Percentiles rank a stretch among this genome's conserved stretches.
Conservation (phyloP, 2,329 filamentous ascomycete genomes). For the Aureobasidium subglaciale region DNA sequence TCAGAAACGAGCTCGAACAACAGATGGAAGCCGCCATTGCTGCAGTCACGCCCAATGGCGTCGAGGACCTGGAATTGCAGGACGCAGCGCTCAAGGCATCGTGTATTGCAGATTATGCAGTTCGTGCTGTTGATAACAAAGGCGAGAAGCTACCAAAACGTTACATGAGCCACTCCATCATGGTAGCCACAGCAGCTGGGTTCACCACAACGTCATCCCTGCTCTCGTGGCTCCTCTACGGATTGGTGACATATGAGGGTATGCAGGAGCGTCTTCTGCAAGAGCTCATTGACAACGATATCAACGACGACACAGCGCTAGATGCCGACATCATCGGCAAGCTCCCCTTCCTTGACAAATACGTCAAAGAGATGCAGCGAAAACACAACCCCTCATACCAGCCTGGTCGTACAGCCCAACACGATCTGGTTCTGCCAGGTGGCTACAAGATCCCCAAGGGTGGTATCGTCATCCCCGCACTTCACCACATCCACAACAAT, state of each 20-base stretch:
- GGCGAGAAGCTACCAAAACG: conserved; percentile 47
- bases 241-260: conserved; percentile 46
- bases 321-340: conserved; percentile 33
- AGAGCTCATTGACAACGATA: conserved; percentile 42
- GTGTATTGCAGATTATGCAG: conserved; percentile 42
- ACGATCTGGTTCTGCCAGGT: conserved; percentile 52
- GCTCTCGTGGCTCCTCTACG: conserved; percentile 52
- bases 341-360: conserved; percentile 49
- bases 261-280: conserved; percentile 53
- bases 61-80: conserved; percentile 29
- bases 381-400: conserved; percentile 56
- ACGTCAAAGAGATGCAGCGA: conserved; percentile 55
- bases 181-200: conserved; percentile 51
- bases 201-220: conserved; percentile 55
- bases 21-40: conserved; percentile 35
- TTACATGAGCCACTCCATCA: conserved; percentile 35
- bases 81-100: conserved; percentile 32
- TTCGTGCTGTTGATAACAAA: conserved; percentile 47
- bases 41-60: conserved; percentile 29
- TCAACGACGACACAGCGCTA: conserved; percentile 29
- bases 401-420: conserved; percentile 50
- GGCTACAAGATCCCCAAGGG: conserved; percentile 51
- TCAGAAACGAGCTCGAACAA: conserved; percentile 28
- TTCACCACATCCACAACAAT: conserved; percentile 45
- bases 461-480: conserved; percentile 46